Percentiles rank a stretch among this genome's conserved stretches.
Evolutionary conservation across 2,329 filamentous ascomycete genomes (phyloP).

Genomic region (Myotisia sp.): DNA sequence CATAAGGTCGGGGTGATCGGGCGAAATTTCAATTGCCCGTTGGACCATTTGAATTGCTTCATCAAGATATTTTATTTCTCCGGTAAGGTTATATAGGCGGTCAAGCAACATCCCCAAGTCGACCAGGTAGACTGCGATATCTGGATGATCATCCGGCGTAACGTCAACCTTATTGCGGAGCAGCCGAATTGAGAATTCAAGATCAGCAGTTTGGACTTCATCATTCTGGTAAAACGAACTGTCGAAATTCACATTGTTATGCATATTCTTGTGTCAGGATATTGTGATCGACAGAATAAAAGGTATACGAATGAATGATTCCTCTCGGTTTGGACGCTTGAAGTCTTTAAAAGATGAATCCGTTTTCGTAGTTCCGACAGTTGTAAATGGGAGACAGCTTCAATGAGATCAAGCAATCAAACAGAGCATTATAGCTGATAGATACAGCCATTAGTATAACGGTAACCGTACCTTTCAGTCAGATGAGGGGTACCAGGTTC

Average conservation of each 20-base stretch:
- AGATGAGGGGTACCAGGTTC: neutral
- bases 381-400: neutral
- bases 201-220: neutral
- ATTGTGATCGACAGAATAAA: too few species aligned
- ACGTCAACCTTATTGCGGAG: neutral
- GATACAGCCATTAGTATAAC: too few species aligned
- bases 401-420: neutral
- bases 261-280: too few species aligned
- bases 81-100: neutral
- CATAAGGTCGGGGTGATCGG: neutral
- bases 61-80: neutral
- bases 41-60: slow-evolving; percentile 1
- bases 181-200: neutral
- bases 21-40: neutral
- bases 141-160: neutral
- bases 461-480: too few species aligned
- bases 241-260: too few species aligned
- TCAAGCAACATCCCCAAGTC: neutral
- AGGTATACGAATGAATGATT: too few species aligned
- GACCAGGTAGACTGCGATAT: neutral
- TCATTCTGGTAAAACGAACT: too few species aligned
- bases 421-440: too few species aligned
- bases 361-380: too few species aligned
- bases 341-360: too few species aligned
- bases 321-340: too few species aligned